Evolutionary conservation across 1,139 yeast species (phyloP).

Genomic region (Blastobotrys capitulatus): DNA sequence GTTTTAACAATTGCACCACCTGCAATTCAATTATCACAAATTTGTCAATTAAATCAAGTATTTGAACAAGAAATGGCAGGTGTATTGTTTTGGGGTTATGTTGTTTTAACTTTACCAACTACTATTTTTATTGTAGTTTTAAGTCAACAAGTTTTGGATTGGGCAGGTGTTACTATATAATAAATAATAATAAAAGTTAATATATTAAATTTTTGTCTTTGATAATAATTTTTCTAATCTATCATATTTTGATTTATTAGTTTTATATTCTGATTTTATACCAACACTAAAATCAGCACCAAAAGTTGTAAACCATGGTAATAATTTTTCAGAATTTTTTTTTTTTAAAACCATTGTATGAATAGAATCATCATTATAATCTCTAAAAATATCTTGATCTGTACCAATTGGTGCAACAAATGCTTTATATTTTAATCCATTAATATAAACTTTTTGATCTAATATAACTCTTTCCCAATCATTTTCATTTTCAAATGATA

Average conservation of each 20-base stretch:
- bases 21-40: constrained; percentile 78
- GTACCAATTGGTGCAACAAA: constrained; percentile 15
- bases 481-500: constrained; percentile 5
- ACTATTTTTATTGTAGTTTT: constrained; percentile 67
- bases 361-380: constrained; percentile 3
- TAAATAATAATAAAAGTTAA: background rate
- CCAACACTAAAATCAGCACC: constrained; percentile 2
- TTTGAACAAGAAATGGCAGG: constrained; percentile 83
- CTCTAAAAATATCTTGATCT: constrained; percentile 14
- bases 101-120: constrained; percentile 68
- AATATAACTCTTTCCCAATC: constrained; percentile 13
- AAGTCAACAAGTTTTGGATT: constrained; percentile 58
- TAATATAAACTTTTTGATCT: constrained; percentile 12
- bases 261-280: background rate
- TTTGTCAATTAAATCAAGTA: constrained; percentile 69
- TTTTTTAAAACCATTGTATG: background rate
- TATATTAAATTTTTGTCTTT: background rate
- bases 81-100: constrained; percentile 85
- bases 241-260: background rate
- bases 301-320: constrained; percentile 8
- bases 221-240: background rate
- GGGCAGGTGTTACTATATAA: constrained; percentile 34
- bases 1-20: constrained; percentile 76
- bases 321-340: background rate
- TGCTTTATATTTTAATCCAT: constrained; percentile 11